These are phyloP conservation scores for Talaromyces funiculosus DNA, from an alignment of 2,329 filamentous ascomycete genomes.

Conservation along the genomic window DNA sequence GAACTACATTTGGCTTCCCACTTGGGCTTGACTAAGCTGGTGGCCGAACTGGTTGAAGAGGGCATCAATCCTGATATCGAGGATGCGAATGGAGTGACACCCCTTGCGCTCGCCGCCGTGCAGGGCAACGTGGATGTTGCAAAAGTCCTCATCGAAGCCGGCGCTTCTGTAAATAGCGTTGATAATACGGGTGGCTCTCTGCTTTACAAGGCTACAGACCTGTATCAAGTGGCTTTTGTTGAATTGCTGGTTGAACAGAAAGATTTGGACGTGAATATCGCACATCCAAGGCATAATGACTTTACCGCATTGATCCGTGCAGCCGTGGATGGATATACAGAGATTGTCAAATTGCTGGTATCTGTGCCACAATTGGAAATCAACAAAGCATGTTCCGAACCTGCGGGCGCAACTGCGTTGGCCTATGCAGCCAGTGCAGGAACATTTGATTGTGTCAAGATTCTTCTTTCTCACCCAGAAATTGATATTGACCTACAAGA, in stretches of 20 bases:
- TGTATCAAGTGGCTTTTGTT: not conserved
- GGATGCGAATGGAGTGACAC: not conserved
- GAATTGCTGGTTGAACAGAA: not conserved
- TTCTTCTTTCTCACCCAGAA: not conserved
- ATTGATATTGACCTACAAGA: not conserved
- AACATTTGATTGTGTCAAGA: not conserved
- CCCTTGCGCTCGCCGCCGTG: not conserved
- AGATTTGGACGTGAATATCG: not conserved
- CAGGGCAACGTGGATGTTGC: not conserved
- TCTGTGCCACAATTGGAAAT: not conserved
- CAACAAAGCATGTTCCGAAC: not conserved
- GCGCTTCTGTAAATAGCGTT: not conserved
- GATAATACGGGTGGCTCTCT: not conserved
- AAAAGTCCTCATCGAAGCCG: not conserved
- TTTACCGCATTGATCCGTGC: not conserved
- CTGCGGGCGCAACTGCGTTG: not conserved
- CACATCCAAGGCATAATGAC: not conserved
- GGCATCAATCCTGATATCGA: not conserved
- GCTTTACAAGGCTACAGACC: not conserved
- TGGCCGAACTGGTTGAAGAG: not conserved
- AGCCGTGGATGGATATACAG: not conserved
- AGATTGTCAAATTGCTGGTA: not conserved
- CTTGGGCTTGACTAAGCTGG: not conserved
- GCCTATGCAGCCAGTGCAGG: not conserved
- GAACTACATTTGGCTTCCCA: not conserved